Evolutionary conservation across 768 basidiomycete genomes (phyloP), one percentile per base, ranked within the genome.

Genomic region (Coprinellus aureogranulatus): DNA sequence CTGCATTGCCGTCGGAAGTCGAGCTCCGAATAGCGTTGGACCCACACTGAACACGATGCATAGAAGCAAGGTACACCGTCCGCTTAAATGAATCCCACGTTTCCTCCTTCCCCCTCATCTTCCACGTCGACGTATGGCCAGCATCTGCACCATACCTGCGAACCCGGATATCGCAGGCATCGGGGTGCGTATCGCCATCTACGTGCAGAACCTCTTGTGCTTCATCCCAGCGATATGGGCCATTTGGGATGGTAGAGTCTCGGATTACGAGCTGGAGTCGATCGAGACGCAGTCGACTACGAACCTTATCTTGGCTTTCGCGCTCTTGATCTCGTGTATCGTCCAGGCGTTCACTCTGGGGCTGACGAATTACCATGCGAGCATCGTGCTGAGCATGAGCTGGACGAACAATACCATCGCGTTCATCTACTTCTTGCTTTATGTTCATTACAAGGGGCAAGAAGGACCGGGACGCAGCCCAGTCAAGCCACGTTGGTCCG

Each of bases 371-470:
- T 67, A 62, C 55, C 66, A 70, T 51, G 63, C 59, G 3, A 58
- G 41, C 41, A 60, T 70, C 49, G 54, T 72, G 20, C 67, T 70
- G 42, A 61, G 60, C 45, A 59, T 67, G 28, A 64, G 63, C 54
- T 71, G 70, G 67, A 66, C 65, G 61, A 67, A 65, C 53, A 67
- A 66, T 46, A 66, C 63, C 8, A 68, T 61, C 31, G 39, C 63
- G 6, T 58, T 58, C 26, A 22, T 52, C 23, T 58, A 52, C 45
- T 25, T 65, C 51, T 59, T 60, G 6, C 49, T 55, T 6, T 53
- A 54, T 25, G 18, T 59, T 60, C 34, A 53, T 53, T 20, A 54
- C 39, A 52, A 53, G 26, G 42, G 34, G 5, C 50, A 31, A 37
- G 50, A 30, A 30, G 18, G 5, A 4, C 6, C 14, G 30, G 4